These are phyloP conservation scores for Collybia nuda DNA, from an alignment of 768 basidiomycete species.

Conservation along the genomic window DNA sequence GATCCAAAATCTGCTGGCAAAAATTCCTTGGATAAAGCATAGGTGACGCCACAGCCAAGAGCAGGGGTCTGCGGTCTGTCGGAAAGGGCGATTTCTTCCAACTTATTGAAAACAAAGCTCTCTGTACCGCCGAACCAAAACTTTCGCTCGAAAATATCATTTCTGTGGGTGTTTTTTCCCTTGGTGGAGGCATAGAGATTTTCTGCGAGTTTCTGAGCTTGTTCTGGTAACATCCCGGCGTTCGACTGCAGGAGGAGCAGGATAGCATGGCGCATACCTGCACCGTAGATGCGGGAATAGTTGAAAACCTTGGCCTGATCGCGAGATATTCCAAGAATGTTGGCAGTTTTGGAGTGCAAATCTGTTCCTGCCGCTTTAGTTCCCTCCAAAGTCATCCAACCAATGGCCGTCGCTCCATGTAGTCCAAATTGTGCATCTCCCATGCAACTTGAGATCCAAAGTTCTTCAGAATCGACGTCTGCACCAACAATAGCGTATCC, in stretches of 20 bases:
- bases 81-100: conserved; percentile 91
- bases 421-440: conserved; percentile 97
- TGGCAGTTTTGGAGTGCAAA: conserved; percentile 94
- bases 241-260: conserved; percentile 86
- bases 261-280: conserved; percentile 92
- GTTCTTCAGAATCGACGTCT: conserved; percentile 97
- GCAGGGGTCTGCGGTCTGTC: conserved; percentile 90
- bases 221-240: conserved; percentile 70
- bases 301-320: conserved; percentile 99
- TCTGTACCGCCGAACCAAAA: conserved; percentile 99
- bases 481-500: conserved; percentile 97
- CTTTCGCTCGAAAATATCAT: conserved; percentile 72
- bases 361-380: conserved; percentile 95
- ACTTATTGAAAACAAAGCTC: conserved; percentile 95
- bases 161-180: conserved; percentile 80
- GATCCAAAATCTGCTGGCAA: conserved; percentile 78
- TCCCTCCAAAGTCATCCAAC: conserved; percentile 99
- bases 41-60: conserved; percentile 90
- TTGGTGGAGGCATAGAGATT: conserved; percentile 92
- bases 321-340: conserved; percentile 87
- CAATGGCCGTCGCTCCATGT: conserved; percentile 94
- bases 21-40: conserved; percentile 88
- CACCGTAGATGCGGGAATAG: conserved; percentile 98
- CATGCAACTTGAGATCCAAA: conserved; percentile 99
- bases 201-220: conserved; percentile 79